Evolutionary conservation across 2,329 filamentous ascomycete species (phyloP).

Genomic region (Aureobasidium vineae): DNA sequence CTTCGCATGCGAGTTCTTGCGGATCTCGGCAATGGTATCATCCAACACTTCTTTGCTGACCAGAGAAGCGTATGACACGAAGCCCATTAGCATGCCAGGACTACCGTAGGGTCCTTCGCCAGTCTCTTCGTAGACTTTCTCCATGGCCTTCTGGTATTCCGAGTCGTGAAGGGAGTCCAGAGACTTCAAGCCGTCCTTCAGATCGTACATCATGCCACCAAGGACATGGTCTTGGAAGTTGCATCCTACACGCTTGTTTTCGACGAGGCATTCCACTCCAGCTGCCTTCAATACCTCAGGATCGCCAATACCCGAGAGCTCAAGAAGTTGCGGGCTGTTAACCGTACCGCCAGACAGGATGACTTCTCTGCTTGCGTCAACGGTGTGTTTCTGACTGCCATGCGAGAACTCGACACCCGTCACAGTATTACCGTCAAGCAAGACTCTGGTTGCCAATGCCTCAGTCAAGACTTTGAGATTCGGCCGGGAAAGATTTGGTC

Average conservation of each 20-base stretch:
- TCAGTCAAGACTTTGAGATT: constrained; percentile 39
- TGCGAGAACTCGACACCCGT: constrained; percentile 45
- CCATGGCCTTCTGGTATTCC: constrained; percentile 39
- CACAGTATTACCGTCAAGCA: constrained; percentile 35
- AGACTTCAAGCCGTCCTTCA: constrained; percentile 36
- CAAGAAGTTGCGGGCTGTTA: constrained; percentile 55
- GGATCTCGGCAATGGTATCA: constrained; percentile 36
- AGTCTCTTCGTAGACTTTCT: constrained; percentile 38
- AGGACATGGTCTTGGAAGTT: constrained; percentile 50
- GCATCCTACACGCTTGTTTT: constrained; percentile 48
- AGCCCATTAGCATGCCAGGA: constrained; percentile 41
- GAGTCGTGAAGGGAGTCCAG: constrained; percentile 39
- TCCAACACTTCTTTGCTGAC: constrained; percentile 35
- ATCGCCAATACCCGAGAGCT: constrained; percentile 29
- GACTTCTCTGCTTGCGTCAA: constrained; percentile 48
- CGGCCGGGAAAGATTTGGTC: constrained; percentile 34
- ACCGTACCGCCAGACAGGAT: constrained; percentile 57
- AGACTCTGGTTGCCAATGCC: constrained; percentile 34
- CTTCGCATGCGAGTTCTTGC: constrained; percentile 38
- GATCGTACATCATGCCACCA: constrained; percentile 36
- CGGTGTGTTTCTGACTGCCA: constrained; percentile 38
- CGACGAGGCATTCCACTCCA: constrained; percentile 45
- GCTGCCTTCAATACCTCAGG: constrained; percentile 42
- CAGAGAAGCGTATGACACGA: constrained; percentile 38
- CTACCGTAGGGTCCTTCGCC: constrained; percentile 39